phyloP scores from a whole-genome alignment of 73 alveolate species.

The Paraurostyla sp. region DNA sequence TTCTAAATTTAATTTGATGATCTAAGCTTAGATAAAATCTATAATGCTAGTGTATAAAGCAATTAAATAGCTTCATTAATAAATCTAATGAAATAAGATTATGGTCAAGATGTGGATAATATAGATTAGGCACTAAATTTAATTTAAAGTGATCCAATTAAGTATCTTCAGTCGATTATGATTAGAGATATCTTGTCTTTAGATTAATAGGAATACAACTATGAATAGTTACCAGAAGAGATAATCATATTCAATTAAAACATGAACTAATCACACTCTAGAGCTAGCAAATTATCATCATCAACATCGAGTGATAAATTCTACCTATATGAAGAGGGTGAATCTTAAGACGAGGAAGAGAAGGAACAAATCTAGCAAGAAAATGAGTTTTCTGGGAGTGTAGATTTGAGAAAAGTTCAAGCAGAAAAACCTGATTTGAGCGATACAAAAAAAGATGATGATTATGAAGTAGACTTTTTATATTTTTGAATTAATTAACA shows the following conservation, averaged over 20 bases:
- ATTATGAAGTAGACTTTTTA: not conserved
- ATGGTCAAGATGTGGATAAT: not conserved
- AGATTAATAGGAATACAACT: slow-evolving; percentile 2
- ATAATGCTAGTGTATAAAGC: not conserved
- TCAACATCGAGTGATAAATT: slow-evolving; percentile 3
- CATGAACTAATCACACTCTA: no score
- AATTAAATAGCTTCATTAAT: not conserved
- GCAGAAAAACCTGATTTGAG: slow-evolving; percentile 12
- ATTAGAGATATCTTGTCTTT: not conserved
- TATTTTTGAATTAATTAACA: not conserved
- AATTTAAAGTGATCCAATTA: not conserved
- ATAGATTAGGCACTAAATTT: not conserved
- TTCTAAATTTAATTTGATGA: no score
- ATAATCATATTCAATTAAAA: not conserved
- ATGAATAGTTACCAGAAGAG: not conserved
- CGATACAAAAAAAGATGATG: not conserved
- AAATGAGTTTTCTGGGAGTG: not conserved
- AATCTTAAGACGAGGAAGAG: not conserved
- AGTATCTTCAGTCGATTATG: not conserved
- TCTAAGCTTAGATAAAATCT: no score
- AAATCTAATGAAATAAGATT: not conserved
- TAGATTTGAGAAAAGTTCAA: slow-evolving; percentile 18
- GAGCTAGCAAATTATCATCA: not conserved
- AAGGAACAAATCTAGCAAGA: not conserved
- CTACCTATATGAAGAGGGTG: slow-evolving; percentile 10